Conservation (phyloP, 2,329 filamentous ascomycete species). For the Xylariaceae sp. region DNA sequence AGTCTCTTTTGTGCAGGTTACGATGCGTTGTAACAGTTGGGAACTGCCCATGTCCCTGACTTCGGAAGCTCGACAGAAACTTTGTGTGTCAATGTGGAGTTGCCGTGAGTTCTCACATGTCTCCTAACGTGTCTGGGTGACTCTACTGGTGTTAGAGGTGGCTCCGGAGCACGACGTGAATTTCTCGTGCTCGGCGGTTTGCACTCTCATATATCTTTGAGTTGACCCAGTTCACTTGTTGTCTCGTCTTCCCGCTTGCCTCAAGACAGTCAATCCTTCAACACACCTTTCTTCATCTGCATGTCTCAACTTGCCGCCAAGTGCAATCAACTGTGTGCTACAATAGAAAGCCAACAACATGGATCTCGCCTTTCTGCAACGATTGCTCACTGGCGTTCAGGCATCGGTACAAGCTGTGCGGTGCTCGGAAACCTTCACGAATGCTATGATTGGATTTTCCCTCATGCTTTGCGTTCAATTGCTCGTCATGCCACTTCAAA, state of each 20-base stretch:
- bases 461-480: slow-evolving; percentile 24
- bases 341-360: slow-evolving; percentile 13
- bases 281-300: slow-evolving; percentile 10
- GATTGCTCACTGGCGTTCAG: slow-evolving; percentile 1
- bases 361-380: not conserved
- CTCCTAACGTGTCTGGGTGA: not conserved
- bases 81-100: slow-evolving; percentile 16
- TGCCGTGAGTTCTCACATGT: slow-evolving; percentile 6
- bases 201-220: slow-evolving; percentile 13
- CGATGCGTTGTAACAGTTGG: slow-evolving; percentile 8
- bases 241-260: slow-evolving; percentile 19
- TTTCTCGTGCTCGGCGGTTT: too few relatives aligned
- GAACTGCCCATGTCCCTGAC: slow-evolving; percentile 4
- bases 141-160: not conserved
- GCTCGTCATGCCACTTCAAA: slow-evolving; percentile 26
- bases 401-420: slow-evolving; percentile 13
- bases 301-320: slow-evolving; percentile 19
- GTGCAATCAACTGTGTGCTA: slow-evolving; percentile 15
- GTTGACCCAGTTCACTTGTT: slow-evolving; percentile 9
- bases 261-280: slow-evolving; percentile 17
- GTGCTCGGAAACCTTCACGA: slow-evolving; percentile 12
- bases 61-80: slow-evolving; percentile 4
- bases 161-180: too few relatives aligned
- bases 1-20: slow-evolving; percentile 1
- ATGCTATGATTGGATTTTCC: slow-evolving; percentile 24